Evolutionary conservation across 768 basidiomycete species (phyloP).

Genomic region (Lentinula lateritia): DNA sequence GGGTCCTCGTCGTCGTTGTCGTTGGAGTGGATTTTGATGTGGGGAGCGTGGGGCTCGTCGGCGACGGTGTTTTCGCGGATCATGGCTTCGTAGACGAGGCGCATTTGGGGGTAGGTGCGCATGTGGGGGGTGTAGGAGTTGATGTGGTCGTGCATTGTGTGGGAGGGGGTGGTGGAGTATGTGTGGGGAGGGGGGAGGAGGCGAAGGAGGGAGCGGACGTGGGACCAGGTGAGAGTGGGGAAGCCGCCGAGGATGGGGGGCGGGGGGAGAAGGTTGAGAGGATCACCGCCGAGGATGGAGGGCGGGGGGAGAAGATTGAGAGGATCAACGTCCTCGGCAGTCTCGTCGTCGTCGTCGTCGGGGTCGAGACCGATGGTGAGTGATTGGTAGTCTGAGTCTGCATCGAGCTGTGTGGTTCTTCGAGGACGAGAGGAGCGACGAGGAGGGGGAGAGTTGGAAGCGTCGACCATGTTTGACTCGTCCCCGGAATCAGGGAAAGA

Average conservation of each 20-base stretch:
- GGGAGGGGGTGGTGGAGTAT: not conserved
- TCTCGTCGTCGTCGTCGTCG: too few relatives aligned
- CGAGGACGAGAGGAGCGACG: too few relatives aligned
- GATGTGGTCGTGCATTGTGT: slow-evolving; percentile 54
- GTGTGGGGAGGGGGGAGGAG: not conserved
- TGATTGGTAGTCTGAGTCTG: too few relatives aligned
- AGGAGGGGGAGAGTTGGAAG: too few relatives aligned
- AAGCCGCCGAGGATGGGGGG: not conserved
- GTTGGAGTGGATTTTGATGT: slow-evolving; percentile 61
- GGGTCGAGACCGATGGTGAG: too few relatives aligned
- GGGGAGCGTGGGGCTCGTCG: slow-evolving; percentile 67
- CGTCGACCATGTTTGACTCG: not conserved
- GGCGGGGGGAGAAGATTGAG: too few relatives aligned
- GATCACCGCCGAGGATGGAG: too few relatives aligned
- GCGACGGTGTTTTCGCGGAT: slow-evolving; percentile 60
- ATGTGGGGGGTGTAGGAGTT: slow-evolving; percentile 42
- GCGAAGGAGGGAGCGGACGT: not conserved
- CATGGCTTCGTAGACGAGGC: slow-evolving; percentile 54
- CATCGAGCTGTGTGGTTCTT: too few relatives aligned
- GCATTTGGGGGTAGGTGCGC: slow-evolving; percentile 37
- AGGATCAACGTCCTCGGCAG: too few relatives aligned
- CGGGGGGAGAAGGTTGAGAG: too few relatives aligned
- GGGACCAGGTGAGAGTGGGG: not conserved
- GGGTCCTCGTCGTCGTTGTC: too few relatives aligned
- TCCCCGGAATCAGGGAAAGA: too few relatives aligned